A percentile compares a stretch with the other conserved stretches of the same genome.
Evolutionary conservation across 495 filamentous ascomycete genomes (phyloP).

Genomic region (Neurospora africana): DNA sequence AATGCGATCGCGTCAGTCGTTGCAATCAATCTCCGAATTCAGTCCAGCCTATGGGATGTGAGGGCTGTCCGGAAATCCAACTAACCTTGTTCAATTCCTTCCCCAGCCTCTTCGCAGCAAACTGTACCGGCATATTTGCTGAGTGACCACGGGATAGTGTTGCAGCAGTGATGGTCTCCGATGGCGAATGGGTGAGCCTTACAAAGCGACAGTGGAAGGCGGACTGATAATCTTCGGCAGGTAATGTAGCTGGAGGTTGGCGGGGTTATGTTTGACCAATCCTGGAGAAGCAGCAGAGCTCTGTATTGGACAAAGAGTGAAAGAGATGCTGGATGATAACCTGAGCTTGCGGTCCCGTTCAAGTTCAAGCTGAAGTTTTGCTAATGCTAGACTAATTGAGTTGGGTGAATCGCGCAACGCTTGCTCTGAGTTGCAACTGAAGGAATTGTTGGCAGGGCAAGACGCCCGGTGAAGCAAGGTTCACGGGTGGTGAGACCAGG

Average conservation of each 20-base stretch:
- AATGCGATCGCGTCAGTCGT: constrained; percentile 6
- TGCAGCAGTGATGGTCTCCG: neutral
- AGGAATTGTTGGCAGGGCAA: neutral
- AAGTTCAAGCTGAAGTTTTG: neutral
- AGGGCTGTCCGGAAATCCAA: neutral
- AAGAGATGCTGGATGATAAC: neutral
- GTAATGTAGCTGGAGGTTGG: neutral
- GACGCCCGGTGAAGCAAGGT: no score
- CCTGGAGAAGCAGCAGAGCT: neutral
- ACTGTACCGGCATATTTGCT: constrained; percentile 27
- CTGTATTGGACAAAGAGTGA: neutral
- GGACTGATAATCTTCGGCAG: neutral
- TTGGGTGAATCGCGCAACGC: neutral
- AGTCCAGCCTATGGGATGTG: neutral
- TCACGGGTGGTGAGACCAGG: neutral
- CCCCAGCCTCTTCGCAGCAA: constrained; percentile 38
- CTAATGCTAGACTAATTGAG: neutral
- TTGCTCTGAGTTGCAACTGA: neutral
- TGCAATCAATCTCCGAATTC: neutral
- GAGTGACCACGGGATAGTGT: neutral
- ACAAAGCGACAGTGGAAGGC: neutral
- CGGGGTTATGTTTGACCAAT: neutral
- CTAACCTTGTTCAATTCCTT: constrained; percentile 44
- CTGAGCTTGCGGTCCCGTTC: neutral
- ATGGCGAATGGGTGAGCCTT: neutral